Percentiles rank a stretch among this genome's conserved stretches.
Evolutionary conservation across 108 stramenopile species (phyloP).

Genomic region (Asterionellopsis glacialis): DNA sequence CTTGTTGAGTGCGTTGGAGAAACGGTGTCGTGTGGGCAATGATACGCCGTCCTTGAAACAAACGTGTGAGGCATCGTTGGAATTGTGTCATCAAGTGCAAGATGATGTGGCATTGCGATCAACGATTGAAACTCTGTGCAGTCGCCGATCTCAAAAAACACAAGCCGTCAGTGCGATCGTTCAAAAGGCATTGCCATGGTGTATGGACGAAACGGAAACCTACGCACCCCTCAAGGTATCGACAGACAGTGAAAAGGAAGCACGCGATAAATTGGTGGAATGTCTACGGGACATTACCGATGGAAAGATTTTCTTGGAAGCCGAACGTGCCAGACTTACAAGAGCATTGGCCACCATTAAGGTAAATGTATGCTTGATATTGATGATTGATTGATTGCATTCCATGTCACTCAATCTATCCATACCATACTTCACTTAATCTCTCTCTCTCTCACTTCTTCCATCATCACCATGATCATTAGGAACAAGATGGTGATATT

Average conservation of each 20-base stretch:
- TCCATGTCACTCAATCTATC: not conserved
- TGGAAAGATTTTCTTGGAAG: slow-evolving; percentile 98
- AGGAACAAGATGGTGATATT: slow-evolving; percentile 83
- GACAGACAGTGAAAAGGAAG: not conserved
- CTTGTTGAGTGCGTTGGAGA: slow-evolving; percentile 74
- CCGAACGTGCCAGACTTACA: slow-evolving; percentile 89
- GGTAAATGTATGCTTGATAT: slow-evolving; percentile 25
- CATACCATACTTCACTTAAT: not conserved
- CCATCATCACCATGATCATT: too few species aligned
- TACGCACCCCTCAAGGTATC: not conserved
- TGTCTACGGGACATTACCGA: slow-evolving; percentile 91
- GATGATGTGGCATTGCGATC: slow-evolving; percentile 50
- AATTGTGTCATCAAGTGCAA: slow-evolving; percentile 51
- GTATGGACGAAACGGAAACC: slow-evolving; percentile 21
- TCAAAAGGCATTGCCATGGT: slow-evolving; percentile 62
- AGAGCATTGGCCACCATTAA: slow-evolving; percentile 72
- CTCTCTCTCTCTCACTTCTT: slow-evolving; percentile 3
- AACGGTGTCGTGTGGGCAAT: slow-evolving; percentile 82
- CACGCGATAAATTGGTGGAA: slow-evolving; percentile 70
- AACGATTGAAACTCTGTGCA: slow-evolving; percentile 62
- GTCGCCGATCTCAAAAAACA: slow-evolving; percentile 78
- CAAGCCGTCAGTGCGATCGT: slow-evolving; percentile 66
- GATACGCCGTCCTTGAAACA: slow-evolving; percentile 66
- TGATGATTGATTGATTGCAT: not conserved
- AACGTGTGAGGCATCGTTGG: slow-evolving; percentile 64